Evolutionary conservation across 2,329 filamentous ascomycete species (phyloP).

Genomic region (Didymosphaeria variabile): DNA sequence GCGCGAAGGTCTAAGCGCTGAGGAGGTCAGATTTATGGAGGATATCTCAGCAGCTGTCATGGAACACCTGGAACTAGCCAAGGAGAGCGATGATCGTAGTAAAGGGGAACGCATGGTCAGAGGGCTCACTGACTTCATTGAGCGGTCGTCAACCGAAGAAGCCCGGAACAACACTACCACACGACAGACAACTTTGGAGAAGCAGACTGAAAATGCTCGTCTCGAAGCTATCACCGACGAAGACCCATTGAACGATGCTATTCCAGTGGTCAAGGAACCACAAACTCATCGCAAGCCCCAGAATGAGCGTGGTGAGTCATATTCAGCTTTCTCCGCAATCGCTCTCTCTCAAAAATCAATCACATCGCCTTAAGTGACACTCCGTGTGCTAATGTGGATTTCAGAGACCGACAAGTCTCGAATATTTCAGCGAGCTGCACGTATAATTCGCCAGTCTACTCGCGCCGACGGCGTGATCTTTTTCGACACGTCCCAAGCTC

Average conservation of each 20-base stretch:
- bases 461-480: slow-evolving; percentile 47
- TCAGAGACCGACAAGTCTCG: slow-evolving; percentile 31
- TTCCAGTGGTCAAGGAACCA: slow-evolving; percentile 22
- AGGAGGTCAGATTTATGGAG: slow-evolving; percentile 41
- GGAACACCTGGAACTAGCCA: slow-evolving; percentile 43
- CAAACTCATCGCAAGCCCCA: slow-evolving; percentile 32
- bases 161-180: slow-evolving; percentile 23
- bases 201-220: slow-evolving; percentile 46
- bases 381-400: background rate
- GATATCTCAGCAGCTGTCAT: slow-evolving; percentile 43
- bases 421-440: slow-evolving; percentile 48
- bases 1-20: slow-evolving; percentile 32
- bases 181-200: slow-evolving; percentile 40
- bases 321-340: background rate
- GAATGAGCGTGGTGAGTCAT: slow-evolving; percentile 3
- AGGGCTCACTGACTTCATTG: slow-evolving; percentile 46
- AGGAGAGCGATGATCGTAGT: slow-evolving; percentile 35
- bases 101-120: slow-evolving; percentile 45
- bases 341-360: background rate
- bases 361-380: background rate
- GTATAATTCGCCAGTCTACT: slow-evolving; percentile 45
- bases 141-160: slow-evolving; percentile 40
- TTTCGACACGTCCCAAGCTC: slow-evolving; percentile 45
- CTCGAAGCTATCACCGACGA: slow-evolving; percentile 38
- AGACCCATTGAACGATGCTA: slow-evolving; percentile 15